Base-by-base conservation (phyloP, 83 land plant species). In the Picea mariana region DNA sequence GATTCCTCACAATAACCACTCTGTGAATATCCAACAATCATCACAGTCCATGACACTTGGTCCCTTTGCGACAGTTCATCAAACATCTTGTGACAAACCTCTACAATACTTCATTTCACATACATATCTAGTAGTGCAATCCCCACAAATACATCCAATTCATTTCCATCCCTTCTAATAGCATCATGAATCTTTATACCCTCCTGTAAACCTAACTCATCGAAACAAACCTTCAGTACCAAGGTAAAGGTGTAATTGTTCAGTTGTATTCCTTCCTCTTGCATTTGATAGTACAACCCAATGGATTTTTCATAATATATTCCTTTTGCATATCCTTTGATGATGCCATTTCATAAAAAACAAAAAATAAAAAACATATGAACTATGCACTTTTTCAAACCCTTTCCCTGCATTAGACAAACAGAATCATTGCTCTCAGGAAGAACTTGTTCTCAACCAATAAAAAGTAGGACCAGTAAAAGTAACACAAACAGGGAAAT, bases 281-380 rank as follows among this genome's bases (percentile, higher is more conserved):
- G n/a, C n/a, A n/a, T n/a, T n/a, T n/a, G n/a, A n/a, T n/a, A n/a
- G n/a, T n/a, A n/a, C n/a, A n/a, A n/a, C n/a, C n/a, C n/a, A n/a
- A n/a, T n/a, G n/a, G n/a, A n/a, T n/a, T n/a, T n/a, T n/a, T n/a
- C n/a, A n/a, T n/a, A n/a, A n/a, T n/a, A n/a, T n/a, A n/a, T n/a
- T n/a, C n/a, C n/a, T n/a, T n/a, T n/a, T 5, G 52, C 66, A 60
- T 44, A 81, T 13, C 81, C 84, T 42, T 72, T 52, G 23, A 87
- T 81, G 38, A 87, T 47, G 4, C 68, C 78, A 78, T 80, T 87
- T 84, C 87, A 87, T 20, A 80, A 68, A 34, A 81, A 65, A 17
- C 2, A 34, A 34, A 34, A 34, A 34, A 34, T 34, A 34, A 34
- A 34, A 34, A 34, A 34, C 34, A 34, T 34, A 34, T 34, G 3